A percentile compares a stretch with the other conserved stretches of the same genome.
Evolutionary conservation across 306 rosid species (phyloP).

Genomic region (Datisca glomerata): DNA sequence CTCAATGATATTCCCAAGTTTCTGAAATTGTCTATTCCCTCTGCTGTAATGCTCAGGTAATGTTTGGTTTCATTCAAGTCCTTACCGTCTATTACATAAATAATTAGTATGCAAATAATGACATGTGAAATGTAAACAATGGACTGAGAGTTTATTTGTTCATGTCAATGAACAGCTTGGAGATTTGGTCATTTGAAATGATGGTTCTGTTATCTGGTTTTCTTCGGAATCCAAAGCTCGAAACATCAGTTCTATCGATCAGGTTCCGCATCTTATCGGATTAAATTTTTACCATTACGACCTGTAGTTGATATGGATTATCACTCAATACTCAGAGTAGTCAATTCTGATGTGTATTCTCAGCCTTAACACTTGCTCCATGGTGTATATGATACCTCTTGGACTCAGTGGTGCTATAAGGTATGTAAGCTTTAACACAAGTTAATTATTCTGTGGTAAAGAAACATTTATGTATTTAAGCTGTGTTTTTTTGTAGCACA

Average conservation of each 20-base stretch:
- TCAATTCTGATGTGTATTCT: neutral
- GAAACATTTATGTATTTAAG: neutral
- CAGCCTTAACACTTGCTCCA: conserved; percentile 31
- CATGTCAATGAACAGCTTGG: conserved; percentile 10
- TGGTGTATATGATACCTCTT: conserved; percentile 35
- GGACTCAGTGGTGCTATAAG: conserved; percentile 32
- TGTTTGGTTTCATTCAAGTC: neutral
- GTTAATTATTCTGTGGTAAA: neutral
- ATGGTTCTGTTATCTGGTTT: conserved; percentile 19
- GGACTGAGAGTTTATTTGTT: no score
- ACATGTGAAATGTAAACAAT: no score
- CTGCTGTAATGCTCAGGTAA: conserved; percentile 29
- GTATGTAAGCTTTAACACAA: conserved; percentile 7
- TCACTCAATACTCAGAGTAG: neutral
- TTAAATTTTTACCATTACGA: neutral
- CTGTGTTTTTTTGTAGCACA: conserved; percentile 9
- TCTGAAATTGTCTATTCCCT: conserved; percentile 27
- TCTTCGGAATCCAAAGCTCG: conserved; percentile 21
- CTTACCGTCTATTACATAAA: neutral
- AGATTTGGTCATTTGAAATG: conserved; percentile 23
- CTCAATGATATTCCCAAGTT: conserved; percentile 20
- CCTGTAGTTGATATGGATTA: neutral
- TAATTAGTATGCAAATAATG: no score
- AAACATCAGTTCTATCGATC: conserved; percentile 21
- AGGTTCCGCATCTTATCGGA: neutral